These are phyloP conservation scores for Boletus rubroflammeus DNA, from an alignment of 768 basidiomycete species.

Conservation along the genomic window DNA sequence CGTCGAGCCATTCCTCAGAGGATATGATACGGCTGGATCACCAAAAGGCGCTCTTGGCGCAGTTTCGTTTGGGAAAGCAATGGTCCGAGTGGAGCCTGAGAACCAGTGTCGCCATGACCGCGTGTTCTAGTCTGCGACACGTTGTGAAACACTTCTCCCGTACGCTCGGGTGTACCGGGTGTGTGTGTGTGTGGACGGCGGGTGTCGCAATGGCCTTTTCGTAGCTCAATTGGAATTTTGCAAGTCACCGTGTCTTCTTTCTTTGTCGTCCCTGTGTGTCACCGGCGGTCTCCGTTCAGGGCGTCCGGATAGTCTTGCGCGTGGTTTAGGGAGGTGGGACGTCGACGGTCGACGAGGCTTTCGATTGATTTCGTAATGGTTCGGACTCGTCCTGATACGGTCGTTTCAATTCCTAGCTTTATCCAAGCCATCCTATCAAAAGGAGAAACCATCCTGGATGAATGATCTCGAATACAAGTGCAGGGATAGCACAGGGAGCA, in stretches of 20 bases:
- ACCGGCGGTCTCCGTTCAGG: slow-evolving; percentile 1
- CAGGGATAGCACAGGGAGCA: neutral
- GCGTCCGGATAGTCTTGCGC: neutral
- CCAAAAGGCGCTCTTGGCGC: neutral
- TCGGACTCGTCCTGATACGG: neutral
- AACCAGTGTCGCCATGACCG: neutral
- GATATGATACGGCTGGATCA: neutral
- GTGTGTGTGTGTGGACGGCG: neutral
- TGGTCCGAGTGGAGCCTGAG: neutral
- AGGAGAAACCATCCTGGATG: neutral
- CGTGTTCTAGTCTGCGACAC: slow-evolving; percentile 9
- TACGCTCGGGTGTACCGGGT: neutral
- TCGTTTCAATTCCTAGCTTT: neutral
- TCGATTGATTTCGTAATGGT: neutral
- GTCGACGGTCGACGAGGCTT: neutral
- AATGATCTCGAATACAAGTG: neutral
- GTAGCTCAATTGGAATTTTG: neutral
- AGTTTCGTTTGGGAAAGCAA: neutral
- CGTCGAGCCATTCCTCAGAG: neutral
- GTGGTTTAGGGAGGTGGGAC: neutral
- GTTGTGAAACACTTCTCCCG: slow-evolving; percentile 12
- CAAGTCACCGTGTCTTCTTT: slow-evolving; percentile 12
- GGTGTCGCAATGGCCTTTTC: slow-evolving; percentile 1
- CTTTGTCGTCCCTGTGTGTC: neutral
- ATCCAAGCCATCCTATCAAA: neutral